These are phyloP conservation scores for Penicillium corylophilum DNA, from an alignment of 2,329 filamentous ascomycete species.

Conservation along the genomic window DNA sequence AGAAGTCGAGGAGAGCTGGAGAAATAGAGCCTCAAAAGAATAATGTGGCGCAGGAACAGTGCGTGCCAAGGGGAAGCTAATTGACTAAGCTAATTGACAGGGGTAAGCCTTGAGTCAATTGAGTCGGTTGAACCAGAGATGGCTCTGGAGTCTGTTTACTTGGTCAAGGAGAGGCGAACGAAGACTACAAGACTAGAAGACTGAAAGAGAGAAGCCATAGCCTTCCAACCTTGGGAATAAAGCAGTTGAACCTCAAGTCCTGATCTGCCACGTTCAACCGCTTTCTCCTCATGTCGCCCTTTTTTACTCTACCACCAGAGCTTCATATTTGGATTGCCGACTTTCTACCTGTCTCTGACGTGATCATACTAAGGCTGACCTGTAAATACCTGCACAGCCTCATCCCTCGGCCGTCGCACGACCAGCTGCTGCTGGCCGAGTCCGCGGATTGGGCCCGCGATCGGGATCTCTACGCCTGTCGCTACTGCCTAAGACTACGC, in stretches of 20 bases:
- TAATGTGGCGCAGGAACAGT: neutral
- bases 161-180: neutral
- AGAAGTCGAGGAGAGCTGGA: neutral
- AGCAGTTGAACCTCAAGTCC: neutral
- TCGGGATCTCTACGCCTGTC: slow-evolving; percentile 26
- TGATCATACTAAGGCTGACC: slow-evolving; percentile 26
- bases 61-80: neutral
- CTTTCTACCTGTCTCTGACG: slow-evolving; percentile 27
- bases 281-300: slow-evolving; percentile 2
- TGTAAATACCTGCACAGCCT: slow-evolving; percentile 27
- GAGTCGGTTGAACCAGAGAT: neutral
- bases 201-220: neutral
- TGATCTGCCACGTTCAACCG: neutral
- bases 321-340: slow-evolving; percentile 28
- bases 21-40: no score
- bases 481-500: slow-evolving; percentile 31
- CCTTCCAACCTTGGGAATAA: neutral
- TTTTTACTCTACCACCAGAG: slow-evolving; percentile 32
- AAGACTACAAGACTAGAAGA: neutral
- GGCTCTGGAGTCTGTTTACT: neutral
- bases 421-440: slow-evolving; percentile 26
- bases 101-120: neutral
- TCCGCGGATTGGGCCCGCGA: slow-evolving; percentile 17
- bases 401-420: slow-evolving; percentile 21
- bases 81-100: neutral